Percentiles rank a stretch among this genome's conserved stretches.
These are phyloP conservation scores for Symbiotaphrina buchneri DNA, from an alignment of 495 filamentous ascomycete genomes.

Conservation along the genomic window DNA sequence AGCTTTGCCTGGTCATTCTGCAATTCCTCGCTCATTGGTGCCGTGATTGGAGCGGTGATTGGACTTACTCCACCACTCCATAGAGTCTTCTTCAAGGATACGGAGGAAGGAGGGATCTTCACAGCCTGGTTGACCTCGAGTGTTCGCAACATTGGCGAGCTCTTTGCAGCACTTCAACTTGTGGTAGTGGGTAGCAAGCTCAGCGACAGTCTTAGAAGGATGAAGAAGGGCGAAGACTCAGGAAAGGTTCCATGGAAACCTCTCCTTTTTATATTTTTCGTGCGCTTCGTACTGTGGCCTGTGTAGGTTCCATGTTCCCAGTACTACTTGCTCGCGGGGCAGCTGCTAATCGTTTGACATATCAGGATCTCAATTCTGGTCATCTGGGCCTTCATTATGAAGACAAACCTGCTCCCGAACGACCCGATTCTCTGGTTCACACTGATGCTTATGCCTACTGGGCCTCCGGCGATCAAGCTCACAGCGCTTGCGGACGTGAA, in stretches of 20 bases:
- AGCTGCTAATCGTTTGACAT: conserved; percentile 1
- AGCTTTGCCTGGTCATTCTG: conserved; percentile 27
- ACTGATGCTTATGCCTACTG: conserved; percentile 59
- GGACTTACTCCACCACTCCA: conserved; percentile 42
- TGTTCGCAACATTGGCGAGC: conserved; percentile 38
- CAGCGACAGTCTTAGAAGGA: conserved; percentile 24
- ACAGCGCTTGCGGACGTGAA: conserved; percentile 44
- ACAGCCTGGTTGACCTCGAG: conserved; percentile 49
- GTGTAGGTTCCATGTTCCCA: conserved; percentile 12
- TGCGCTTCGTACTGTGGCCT: conserved; percentile 48
- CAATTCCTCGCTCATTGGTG: conserved; percentile 46
- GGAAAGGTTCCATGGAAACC: conserved; percentile 26
- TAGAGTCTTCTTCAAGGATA: conserved; percentile 36
- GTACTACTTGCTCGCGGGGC: background rate
- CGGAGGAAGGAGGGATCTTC: conserved; percentile 42
- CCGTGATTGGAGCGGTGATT: conserved; percentile 32
- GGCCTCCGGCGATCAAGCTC: conserved; percentile 48
- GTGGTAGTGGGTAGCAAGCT: conserved; percentile 53
- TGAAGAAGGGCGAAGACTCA: conserved; percentile 23
- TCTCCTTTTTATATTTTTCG: conserved; percentile 27
- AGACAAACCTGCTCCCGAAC: conserved; percentile 26
- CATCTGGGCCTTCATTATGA: conserved; percentile 36
- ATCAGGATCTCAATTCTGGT: conserved; percentile 26
- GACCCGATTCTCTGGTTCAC: conserved; percentile 60
- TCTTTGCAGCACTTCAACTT: conserved; percentile 52